Base-by-base conservation (phyloP, 306 rosid species). In the Castanea crenata region DNA sequence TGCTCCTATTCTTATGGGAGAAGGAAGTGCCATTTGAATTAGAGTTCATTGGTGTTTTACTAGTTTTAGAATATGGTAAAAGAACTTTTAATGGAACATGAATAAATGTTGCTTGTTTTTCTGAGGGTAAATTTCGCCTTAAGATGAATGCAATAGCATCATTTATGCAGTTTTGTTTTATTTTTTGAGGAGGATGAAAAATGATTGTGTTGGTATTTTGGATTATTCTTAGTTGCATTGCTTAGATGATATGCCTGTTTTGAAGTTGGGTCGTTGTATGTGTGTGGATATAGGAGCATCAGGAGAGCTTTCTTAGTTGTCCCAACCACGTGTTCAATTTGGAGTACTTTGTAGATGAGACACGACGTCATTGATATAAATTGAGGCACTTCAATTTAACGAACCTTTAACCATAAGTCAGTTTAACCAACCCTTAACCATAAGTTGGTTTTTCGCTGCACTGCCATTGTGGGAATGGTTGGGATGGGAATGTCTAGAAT, bases 381-480 rank as follows among this genome's bases (percentile, higher is more conserved):
- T 67, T 67, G 49, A 34, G 71, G 71, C 13, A 19, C 25, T 18
- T 67, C 49, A 16, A 67, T 32, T 16, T 34, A 32, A 38, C 3
- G 0, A 38, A 67, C 35, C 29, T 73, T 31, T 27, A 16, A 27
- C 72, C 38, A 76, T 61, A 29, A 8, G 75, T 35, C 57, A 18
- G 25, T 51, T 59, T 83, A 32, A 38, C 44, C 44, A 38, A 65
- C 34, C 29, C 77, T 31, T 27, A 31, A 29, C 64, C 69, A 76
- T 61, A 29, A 14, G 69, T 35, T n/a, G 79, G 68, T 35, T 83
- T 35, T 35, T 79, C 64, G 2, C 51, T 15, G 68, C 46, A 34
- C 55, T 46, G 68, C 57, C 55, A 15, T 49, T 68, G 68, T 78
- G 46, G 70, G 64, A 55, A 57, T 29, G 69, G 38, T 63, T 67